Conservation (phyloP, 1,284 basidiomycete species). For the Hemileia vastatrix region DNA sequence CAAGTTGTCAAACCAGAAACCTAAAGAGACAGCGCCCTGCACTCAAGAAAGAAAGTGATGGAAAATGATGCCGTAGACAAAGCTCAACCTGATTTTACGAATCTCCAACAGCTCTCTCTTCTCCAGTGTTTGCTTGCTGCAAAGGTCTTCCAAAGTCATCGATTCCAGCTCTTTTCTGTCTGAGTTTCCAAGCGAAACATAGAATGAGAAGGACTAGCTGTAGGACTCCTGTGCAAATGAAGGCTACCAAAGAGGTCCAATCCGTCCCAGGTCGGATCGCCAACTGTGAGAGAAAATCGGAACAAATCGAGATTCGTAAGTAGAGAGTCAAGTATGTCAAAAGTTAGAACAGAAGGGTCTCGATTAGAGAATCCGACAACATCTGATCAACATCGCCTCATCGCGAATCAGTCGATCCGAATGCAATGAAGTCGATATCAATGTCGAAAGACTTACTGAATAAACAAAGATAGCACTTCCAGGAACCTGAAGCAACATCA, state of each 20-base stretch:
- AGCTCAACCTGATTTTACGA: no score
- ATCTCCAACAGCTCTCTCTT: no score
- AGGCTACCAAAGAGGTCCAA: constrained; percentile 42
- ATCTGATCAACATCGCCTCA: no score
- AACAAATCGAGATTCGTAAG: not conserved
- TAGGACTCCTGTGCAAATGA: constrained; percentile 53
- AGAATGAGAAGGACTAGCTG: constrained; percentile 64
- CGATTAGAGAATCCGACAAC: no score
- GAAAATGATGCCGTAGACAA: no score
- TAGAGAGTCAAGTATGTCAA: not conserved
- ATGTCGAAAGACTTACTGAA: constrained; percentile 25
- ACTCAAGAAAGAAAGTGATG: no score
- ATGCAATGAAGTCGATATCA: not conserved
- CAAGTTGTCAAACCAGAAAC: no score
- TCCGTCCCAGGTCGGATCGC: constrained; percentile 39
- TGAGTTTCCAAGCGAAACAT: constrained; percentile 44
- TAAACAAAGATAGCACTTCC: constrained; percentile 44
- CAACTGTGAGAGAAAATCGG: constrained; percentile 18
- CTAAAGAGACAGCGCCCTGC: no score
- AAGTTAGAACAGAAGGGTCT: no score
- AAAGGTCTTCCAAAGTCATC: constrained; percentile 82
- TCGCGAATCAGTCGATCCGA: not conserved
- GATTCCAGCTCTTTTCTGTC: constrained; percentile 55
- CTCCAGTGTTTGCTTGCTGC: no score
- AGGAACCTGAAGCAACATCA: constrained; percentile 81